Base-by-base conservation (phyloP, 2,329 filamentous ascomycete genomes). In the Lojkania enalia region DNA sequence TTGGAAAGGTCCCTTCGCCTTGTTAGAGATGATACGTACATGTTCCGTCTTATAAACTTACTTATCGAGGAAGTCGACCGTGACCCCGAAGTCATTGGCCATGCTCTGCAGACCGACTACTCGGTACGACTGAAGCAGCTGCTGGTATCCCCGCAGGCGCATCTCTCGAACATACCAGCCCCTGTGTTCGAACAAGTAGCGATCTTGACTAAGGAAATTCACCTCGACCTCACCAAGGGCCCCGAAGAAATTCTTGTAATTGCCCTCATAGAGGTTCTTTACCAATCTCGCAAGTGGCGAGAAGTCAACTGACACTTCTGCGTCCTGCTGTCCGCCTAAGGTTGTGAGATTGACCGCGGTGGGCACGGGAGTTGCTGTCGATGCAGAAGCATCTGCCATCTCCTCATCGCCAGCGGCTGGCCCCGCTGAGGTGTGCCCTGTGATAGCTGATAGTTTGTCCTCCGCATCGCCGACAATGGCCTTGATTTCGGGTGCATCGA, bases 121-220 rank as follows among this genome's bases (percentile, higher is more conserved):
- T 36, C 92, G 87, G 76, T 99, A 99, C 68, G 90, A 96, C 77
- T 97, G 94, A 32, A 99, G 81, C 30, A 99, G 82, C 77, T 99
- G 94, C 72, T 96, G 90, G 76, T 99, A 99, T 25, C 90, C 92
- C 47, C 92, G 86, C 55, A 97, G 82, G 46, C 94, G 86, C 94
- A 99, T 99, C 79, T 99, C 94, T 39, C 94, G 87, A 60, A 99
- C 92, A 70, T 94, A 97, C 92, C 94, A 99, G 64, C 84, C 85
- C 71, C 89, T 88, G 77, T 99, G 94, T 78, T 99, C 94, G 66
- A 90, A 87, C 45, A 99, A 81, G 74, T 97, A 96, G 47, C 94
- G 88, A 68, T 99, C 94, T 69, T 94, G 89, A 57, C 85, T 90
- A 55, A 99, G 79, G 78, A 99, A 99, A 62, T 86, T 85, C 72